Evolutionary conservation across 2,329 filamentous ascomycete species (phyloP), one percentile per base, ranked within the genome.

Genomic region (Phyllosticta citrichinensis): DNA sequence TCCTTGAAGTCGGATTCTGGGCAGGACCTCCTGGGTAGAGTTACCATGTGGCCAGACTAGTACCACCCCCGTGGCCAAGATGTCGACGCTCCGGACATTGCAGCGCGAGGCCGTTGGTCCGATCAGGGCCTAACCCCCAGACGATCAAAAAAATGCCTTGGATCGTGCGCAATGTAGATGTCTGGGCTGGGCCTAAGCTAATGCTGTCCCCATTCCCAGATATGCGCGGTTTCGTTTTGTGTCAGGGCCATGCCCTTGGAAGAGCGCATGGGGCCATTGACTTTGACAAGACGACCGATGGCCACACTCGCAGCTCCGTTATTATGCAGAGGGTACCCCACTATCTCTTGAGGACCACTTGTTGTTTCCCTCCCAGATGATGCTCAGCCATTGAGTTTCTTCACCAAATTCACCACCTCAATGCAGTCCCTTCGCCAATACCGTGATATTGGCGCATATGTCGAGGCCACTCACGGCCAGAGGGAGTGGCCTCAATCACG

Each of bases 361-460:
- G 35, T 25, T 57, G 55, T 11, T 14, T 14, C 27, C 50, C 35
- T 25, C 20, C 20, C 55, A 51, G 35, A 51, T 57, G 40, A n/a
- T 22, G 20, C 12, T 25, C 52, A 24, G 24, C 20, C 52, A 53
- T 53, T 27, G 52, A 27, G 20, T 12, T 53, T 22, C 14, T 53
- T 22, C 54, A 14, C 27, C 25, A 14, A 30, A 30, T 14, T 19
- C 54, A 35, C 40, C 35, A 19, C 33, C 40, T 30, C 53, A 47
- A 62, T 62, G 60, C 60, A 62, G 55, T 62, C 60, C 14, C 47
- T 62, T 24, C 60, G 50, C 27, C 60, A 62, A 33, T 57, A 62
- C 51, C 60, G 55, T 35, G 51, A 62, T 20, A 57, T 62, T 24
- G 55, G 60, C 24, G 27, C 30, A 17, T 57, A 53, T 27, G 55